Base-by-base conservation (phyloP, 2,329 filamentous ascomycete species). In the Microthyrium microscopicum region DNA sequence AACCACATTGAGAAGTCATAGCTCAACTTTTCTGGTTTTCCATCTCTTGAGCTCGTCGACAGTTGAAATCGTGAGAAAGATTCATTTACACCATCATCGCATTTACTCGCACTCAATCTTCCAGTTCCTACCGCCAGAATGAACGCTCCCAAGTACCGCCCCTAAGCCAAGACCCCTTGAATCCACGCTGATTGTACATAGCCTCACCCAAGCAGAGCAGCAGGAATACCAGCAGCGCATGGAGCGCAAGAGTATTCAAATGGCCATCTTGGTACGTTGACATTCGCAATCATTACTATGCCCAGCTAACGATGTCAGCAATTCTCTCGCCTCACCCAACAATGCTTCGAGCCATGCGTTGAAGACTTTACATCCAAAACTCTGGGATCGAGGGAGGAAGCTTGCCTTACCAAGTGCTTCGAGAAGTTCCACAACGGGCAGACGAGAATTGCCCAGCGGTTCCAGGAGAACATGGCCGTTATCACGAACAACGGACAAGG, bases 331-430 rank as follows among this genome's bases (percentile, higher is more conserved):
- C 68, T 81, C 35, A 78, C 84, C 48, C 77, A 83, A 57, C 71
- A 77, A 61, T 98, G 89, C 73, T 98, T 98, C 70, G 77, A 82
- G 55, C 78, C 89, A 60, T 98, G 89, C 68, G 73, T 98, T 61
- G 87, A 85, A 60, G 85, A 95, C 68, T 98, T 98, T 71, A 92
- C 85, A 51, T 92, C 84, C 62, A 95, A 95, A 65, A 81, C 83
- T 31, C 73, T 98, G 44, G 77, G 80, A 42, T 70, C 75, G 45
- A 77, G 82, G 54, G 89, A 98, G 63, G 79, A 80, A 51, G 77
- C 80, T 55, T 98, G 89, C 64, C 75, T 95, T 50, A 76, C 82
- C 62, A 80, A 84, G 49, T 98, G 89, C 60, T 85, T 95, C 41
- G 79, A 89, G 61, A 98, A 98, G 67, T 82, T 82, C 60, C 77